These are phyloP conservation scores for Didymella glomerata DNA, from an alignment of 2,329 filamentous ascomycete genomes.

Conservation along the genomic window DNA sequence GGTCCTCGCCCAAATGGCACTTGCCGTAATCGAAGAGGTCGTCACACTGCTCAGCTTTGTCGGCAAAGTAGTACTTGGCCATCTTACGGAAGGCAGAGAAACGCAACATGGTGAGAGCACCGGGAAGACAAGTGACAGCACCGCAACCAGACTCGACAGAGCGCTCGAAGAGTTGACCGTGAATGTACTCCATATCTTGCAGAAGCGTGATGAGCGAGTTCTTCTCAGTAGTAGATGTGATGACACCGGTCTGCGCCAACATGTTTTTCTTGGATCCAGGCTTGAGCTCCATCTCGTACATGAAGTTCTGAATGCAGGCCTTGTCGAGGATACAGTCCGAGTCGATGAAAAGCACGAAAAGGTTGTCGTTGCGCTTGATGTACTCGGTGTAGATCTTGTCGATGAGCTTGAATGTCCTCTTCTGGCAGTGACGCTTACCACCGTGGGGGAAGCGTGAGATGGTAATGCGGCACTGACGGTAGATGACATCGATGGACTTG, in stretches of 20 bases:
- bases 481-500: constrained; percentile 87
- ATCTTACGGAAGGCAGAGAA: constrained; percentile 96
- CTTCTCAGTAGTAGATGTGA: constrained; percentile 90
- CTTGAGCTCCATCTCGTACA: constrained; percentile 98
- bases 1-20: constrained; percentile 91
- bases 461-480: constrained; percentile 83
- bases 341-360: constrained; percentile 97
- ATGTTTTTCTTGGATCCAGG: constrained; percentile 91
- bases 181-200: constrained; percentile 98
- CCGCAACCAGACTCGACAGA: constrained; percentile 95
- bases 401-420: constrained; percentile 89
- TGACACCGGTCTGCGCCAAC: constrained; percentile 97
- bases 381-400: constrained; percentile 92
- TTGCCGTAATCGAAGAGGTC: constrained; percentile 98
- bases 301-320: constrained; percentile 94
- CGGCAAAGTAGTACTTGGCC: constrained; percentile 98
- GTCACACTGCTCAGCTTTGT: constrained; percentile 93
- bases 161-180: constrained; percentile 94
- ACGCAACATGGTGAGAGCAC: constrained; percentile 92
- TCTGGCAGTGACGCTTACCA: constrained; percentile 93
- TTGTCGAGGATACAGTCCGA: constrained; percentile 94
- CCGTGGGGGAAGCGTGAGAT: constrained; percentile 92
- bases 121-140: constrained; percentile 91
- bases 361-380: constrained; percentile 83
- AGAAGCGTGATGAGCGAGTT: constrained; percentile 89